Evolutionary conservation across 805 yeast genomes (phyloP).

Genomic region (Candida ipomoeae): DNA sequence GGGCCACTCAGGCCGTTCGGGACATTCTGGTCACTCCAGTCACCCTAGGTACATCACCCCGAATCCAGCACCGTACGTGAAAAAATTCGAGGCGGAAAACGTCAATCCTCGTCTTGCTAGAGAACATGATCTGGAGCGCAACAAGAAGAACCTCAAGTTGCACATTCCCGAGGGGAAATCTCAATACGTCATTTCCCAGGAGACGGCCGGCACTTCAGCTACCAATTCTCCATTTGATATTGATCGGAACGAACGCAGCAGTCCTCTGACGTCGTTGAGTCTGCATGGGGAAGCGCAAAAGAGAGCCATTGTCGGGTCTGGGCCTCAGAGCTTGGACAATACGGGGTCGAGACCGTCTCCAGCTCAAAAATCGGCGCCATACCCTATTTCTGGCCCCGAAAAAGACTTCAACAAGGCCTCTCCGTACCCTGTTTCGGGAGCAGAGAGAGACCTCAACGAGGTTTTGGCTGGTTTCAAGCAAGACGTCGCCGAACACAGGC

Average conservation of each 20-base stretch:
- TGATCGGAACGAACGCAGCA: background rate
- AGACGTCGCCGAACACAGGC: conserved; percentile 25
- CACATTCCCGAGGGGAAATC: conserved; percentile 11
- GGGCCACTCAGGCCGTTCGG: background rate
- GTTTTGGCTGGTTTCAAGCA: conserved; percentile 27
- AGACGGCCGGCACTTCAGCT: conserved; percentile 4
- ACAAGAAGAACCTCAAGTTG: conserved; percentile 14
- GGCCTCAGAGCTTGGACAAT: background rate
- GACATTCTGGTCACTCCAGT: background rate
- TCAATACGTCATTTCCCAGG: background rate
- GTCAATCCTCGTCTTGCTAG: conserved; percentile 3
- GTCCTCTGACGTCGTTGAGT: conserved; percentile 4
- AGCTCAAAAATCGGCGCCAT: background rate
- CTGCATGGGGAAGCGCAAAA: background rate
- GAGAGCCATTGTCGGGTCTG: background rate
- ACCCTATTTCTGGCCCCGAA: conserved; percentile 8
- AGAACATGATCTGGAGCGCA: conserved; percentile 4
- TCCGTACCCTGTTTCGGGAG: conserved; percentile 8
- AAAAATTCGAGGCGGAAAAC: conserved; percentile 7
- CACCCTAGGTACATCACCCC: background rate
- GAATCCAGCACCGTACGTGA: background rate
- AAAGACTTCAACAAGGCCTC: conserved; percentile 15
- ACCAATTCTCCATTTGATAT: background rate
- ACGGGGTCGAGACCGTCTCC: background rate
- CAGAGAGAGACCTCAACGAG: conserved; percentile 17